Base-by-base conservation (phyloP, 108 stramenopile genomes). In the Cyclotella kingstonii region DNA sequence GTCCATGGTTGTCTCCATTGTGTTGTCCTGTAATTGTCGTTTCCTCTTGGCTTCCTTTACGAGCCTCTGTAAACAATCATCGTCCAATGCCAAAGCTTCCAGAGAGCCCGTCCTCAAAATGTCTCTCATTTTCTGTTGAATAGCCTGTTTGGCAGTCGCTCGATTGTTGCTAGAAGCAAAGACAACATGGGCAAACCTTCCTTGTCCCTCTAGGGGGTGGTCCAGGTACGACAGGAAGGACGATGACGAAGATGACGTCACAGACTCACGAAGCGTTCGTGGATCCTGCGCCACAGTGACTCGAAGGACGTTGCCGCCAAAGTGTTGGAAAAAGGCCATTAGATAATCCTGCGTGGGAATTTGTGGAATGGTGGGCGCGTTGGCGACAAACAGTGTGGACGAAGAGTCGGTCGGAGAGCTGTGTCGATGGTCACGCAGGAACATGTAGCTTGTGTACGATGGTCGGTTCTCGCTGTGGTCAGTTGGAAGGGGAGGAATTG, bases 361-460 rank as follows among this genome's bases (percentile, higher is more conserved):
- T 6, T 77, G 76, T 18, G 86, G 85, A 75, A 83, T 62, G 19
- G 84, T 48, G 6, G 91, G 91, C 11, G 84, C 82, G 68, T 93
- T 93, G 43, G 82, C 85, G 5, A 93, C 84, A 68, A 93, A 93
- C n/a, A 93, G 55, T 5, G 91, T 89, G 56, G 74, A 54, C 15
- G 36, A 43, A 14, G n/a, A 46, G 14, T 21, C 60, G 33, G 28
- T 34, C 42, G 22, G 45, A 27, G 6, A 46, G 25, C 49, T 43
- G 54, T 70, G 42, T 71, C 29, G 41, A 49, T 93, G 91, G 68
- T 93, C 88, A 41, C 85, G 83, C 57, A 89, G 53, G 62, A 77
- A 93, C 35, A 87, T 72, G 77, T 86, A 93, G 12, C 89, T 83
- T 40, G 51, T 60, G 54, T 43, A 58, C 25, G 64, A 15, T 23